Percentiles rank a stretch among this genome's conserved stretches.
These are phyloP conservation scores for Lactarius trivialis DNA, from an alignment of 768 basidiomycete species.

Conservation along the genomic window DNA sequence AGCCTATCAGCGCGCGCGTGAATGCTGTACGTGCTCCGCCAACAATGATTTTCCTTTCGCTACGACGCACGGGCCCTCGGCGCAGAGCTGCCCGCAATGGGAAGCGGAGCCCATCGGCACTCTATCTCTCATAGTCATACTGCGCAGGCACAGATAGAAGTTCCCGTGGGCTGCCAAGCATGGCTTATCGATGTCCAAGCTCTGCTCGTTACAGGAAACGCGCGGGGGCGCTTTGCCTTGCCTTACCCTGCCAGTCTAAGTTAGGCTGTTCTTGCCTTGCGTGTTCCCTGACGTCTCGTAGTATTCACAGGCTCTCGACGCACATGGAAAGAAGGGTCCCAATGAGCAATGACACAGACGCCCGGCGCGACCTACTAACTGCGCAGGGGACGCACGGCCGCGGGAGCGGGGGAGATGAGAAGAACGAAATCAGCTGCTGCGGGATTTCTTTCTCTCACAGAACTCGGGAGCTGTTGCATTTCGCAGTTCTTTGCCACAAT, in stretches of 20 bases:
- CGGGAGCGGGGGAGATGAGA: background rate
- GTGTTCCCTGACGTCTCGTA: background rate
- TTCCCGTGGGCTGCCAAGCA: background rate
- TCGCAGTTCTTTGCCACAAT: background rate
- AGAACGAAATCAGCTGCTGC: background rate
- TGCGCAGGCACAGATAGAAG: slow-evolving; percentile 4
- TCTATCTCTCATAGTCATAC: background rate
- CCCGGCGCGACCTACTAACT: background rate
- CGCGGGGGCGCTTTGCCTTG: background rate
- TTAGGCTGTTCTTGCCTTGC: background rate
- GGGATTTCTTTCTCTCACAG: background rate
- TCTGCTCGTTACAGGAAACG: background rate
- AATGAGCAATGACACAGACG: background rate
- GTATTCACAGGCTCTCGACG: background rate
- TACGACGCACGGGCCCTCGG: background rate
- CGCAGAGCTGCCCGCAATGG: slow-evolving; percentile 1
- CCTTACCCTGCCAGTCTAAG: background rate
- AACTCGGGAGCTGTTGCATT: background rate
- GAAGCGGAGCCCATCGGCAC: background rate
- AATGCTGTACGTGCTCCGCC: background rate
- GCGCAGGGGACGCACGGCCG: background rate
- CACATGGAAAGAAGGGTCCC: background rate
- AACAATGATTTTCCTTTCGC: background rate
- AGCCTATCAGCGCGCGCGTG: background rate
- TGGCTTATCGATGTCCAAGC: background rate